Conservation (phyloP, 331 rosid species). For the Malus hybrid region DNA sequence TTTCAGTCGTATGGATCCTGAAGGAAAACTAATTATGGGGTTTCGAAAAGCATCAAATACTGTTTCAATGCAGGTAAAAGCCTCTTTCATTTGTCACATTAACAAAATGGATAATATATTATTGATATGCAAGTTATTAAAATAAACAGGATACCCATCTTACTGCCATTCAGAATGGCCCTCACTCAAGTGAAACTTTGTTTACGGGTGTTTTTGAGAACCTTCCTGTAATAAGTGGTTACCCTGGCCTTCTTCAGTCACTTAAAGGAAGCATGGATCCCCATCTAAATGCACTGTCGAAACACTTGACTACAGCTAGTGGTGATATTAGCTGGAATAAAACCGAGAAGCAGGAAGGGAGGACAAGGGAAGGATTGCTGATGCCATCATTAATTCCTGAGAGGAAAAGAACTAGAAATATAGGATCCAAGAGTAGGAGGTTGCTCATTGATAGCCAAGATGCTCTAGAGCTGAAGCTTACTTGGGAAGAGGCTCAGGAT, state of each 20-base stretch:
- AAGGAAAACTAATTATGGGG: conserved; percentile 97
- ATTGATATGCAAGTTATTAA: conserved; percentile 40
- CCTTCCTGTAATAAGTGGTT: conserved; percentile 87
- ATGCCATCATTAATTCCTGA: conserved; percentile 68
- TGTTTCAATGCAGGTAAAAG: conserved; percentile 65
- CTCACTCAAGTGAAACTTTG: conserved; percentile 82
- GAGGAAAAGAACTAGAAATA: conserved; percentile 79
- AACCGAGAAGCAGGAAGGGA: conserved; percentile 57
- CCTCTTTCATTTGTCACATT: conserved; percentile 27
- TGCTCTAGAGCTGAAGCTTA: conserved; percentile 84
- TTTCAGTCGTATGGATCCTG: conserved; percentile 99
- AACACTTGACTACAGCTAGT: conserved; percentile 60
- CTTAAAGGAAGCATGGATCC: conserved; percentile 75
- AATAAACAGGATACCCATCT: conserved; percentile 77
- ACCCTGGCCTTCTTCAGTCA: conserved; percentile 93
- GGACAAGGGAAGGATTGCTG: conserved; percentile 60
- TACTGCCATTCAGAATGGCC: conserved; percentile 64
- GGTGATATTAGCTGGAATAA: conserved; percentile 71
- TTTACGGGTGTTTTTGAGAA: conserved; percentile 85
- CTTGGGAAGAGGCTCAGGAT: conserved; percentile 99
- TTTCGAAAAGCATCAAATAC: conserved; percentile 82
- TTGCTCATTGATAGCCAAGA: conserved; percentile 92
- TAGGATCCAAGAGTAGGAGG: conserved; percentile 94
- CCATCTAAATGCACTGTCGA: conserved; percentile 59
- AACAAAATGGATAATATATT: conserved; percentile 27